phyloP scores from a whole-genome alignment of 208 protist species.

The Phytomonas sp. region DNA sequence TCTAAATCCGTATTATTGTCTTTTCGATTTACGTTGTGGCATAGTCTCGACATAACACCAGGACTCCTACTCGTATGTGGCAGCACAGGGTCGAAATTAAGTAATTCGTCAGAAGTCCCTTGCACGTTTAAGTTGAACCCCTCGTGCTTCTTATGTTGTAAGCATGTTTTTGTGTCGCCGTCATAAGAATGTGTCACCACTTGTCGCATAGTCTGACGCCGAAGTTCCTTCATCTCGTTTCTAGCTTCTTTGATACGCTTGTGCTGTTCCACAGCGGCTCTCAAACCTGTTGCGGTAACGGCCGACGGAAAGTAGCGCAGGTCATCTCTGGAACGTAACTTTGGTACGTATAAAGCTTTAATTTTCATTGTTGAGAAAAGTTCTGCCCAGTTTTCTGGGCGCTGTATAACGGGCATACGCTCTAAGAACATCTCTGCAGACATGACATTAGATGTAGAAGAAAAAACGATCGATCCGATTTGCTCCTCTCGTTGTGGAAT shows the following conservation, averaged over 20 bases:
- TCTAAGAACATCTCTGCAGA: not conserved
- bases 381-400: constrained; percentile 53
- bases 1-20: not conserved
- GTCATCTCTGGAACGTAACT: constrained; percentile 67
- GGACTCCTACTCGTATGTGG: not conserved
- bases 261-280: constrained; percentile 56
- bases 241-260: constrained; percentile 41
- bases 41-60: not conserved
- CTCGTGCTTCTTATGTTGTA: not conserved
- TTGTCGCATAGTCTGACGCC: constrained; percentile 10
- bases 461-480: not conserved
- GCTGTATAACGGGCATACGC: constrained; percentile 9
- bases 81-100: not conserved
- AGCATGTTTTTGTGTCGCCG: not conserved
- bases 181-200: constrained; percentile 20
- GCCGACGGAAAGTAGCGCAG: constrained; percentile 78
- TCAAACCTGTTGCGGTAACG: constrained; percentile 67
- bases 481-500: not conserved
- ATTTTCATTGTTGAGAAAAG: constrained; percentile 51
- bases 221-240: constrained; percentile 24
- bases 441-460: not conserved
- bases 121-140: not conserved
- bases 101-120: not conserved
- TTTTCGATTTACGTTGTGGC: not conserved
- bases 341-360: constrained; percentile 51